These are phyloP conservation scores for Trichoderma sp. DNA, from an alignment of 2,329 filamentous ascomycete genomes.

Conservation along the genomic window DNA sequence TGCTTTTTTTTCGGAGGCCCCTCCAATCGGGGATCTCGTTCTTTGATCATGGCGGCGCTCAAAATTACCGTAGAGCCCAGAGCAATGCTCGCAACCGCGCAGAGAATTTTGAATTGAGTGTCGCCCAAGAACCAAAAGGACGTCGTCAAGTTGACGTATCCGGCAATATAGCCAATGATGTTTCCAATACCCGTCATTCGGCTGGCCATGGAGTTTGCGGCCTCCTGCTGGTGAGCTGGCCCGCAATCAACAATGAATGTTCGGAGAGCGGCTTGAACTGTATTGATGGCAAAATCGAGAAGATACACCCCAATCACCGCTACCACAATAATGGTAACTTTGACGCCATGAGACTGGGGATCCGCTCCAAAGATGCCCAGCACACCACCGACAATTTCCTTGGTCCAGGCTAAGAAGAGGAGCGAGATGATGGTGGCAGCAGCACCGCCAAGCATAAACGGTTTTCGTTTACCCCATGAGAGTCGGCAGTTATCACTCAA, in stretches of 20 bases:
- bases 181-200: conserved; percentile 85
- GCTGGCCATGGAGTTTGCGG: conserved; percentile 92
- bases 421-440: conserved; percentile 67
- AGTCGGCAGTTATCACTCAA: conserved; percentile 76
- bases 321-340: conserved; percentile 68
- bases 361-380: conserved; percentile 71
- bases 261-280: conserved; percentile 89
- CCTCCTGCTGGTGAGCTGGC: conserved; percentile 89
- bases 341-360: conserved; percentile 63
- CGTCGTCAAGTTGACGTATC: conserved; percentile 76
- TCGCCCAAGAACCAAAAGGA: conserved; percentile 78
- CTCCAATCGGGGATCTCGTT: conserved; percentile 78
- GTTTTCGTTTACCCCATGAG: conserved; percentile 75
- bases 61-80: conserved; percentile 70
- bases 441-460: conserved; percentile 75
- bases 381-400: conserved; percentile 69
- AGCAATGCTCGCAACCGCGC: conserved; percentile 76
- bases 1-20: conserved; percentile 60
- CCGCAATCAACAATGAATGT: conserved; percentile 94
- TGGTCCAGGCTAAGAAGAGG: conserved; percentile 72
- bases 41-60: conserved; percentile 69
- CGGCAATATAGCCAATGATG: conserved; percentile 85
- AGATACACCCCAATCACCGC: conserved; percentile 88
- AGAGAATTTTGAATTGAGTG: conserved; percentile 91
- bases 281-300: conserved; percentile 93